Base-by-base conservation (phyloP, 2,329 filamentous ascomycete species). In the Hymenoscyphus fraxineus region DNA sequence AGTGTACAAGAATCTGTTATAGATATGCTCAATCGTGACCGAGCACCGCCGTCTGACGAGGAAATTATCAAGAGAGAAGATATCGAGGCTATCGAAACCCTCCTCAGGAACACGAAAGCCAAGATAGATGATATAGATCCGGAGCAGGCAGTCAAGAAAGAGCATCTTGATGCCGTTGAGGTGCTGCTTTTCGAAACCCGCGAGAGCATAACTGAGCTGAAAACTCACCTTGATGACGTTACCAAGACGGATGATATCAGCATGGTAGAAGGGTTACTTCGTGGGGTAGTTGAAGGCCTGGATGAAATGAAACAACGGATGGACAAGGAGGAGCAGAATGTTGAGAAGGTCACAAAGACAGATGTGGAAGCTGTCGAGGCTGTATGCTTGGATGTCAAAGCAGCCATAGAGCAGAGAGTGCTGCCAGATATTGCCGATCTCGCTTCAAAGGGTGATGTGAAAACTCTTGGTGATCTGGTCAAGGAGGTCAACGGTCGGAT, bases 61-160 rank as follows among this genome's bases (percentile, higher is more conserved):
- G 86, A 87, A 44, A 76, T 82, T 2, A 88, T 89, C 6, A 87
- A 83, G 39, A 91, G 91, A 74, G 92, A 97, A 69, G 93, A 98
- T 71, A 91, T 93, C 0, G 87, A 94, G 66, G 92, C 92, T 12
- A 93, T 98, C 65, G 94, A 97, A 76, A 96, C 90, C 0, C 87
- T 98, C 59, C 82, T 98, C 13, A 87, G 90, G 54, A 97, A 96
- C 75, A 93, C 93, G 39, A 97, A 97, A 75, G 87, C 89, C 5
- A 91, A 91, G 58, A 80, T 98, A 10, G 94, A 97, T 65, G 93
- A 96, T 65, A 85, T 96, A 59, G 85, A 93, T 60, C 84, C 87
- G 3, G 89, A 93, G 40, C 87, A 90, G 64, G 80, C 86, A 1
- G 87, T 93, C 10, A 82, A 83, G 63, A 88, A 87, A 71, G 85